phyloP scores from a whole-genome alignment of 495 filamentous ascomycete genomes.

The Penicillium dipodomyicola region DNA sequence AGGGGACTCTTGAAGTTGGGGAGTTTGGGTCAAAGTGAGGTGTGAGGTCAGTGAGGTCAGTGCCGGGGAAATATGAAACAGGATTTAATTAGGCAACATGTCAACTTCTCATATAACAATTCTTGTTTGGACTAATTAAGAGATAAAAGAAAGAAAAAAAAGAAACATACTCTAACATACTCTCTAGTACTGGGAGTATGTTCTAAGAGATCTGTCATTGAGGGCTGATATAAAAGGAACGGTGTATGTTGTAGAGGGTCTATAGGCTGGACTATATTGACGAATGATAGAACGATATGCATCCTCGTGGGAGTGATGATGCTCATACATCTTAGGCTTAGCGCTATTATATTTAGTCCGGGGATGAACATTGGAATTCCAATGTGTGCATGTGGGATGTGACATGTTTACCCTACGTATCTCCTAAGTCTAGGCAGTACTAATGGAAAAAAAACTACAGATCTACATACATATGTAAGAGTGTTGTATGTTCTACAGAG shows the following conservation, averaged over 20 bases:
- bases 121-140: slow-evolving; percentile 10
- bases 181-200: too few relatives aligned
- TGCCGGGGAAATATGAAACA: slow-evolving; percentile 10
- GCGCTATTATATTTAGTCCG: not conserved
- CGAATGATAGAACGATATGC: slow-evolving; percentile 46
- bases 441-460: not conserved
- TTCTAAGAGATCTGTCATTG: not conserved
- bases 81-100: not conserved
- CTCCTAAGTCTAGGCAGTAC: not conserved
- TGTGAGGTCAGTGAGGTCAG: slow-evolving; percentile 19
- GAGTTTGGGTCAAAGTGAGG: slow-evolving; percentile 19
- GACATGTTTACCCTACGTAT: not conserved
- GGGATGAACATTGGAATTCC: not conserved
- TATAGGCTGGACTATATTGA: slow-evolving; percentile 11
- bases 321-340: not conserved
- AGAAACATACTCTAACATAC: too few relatives aligned
- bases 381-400: not conserved
- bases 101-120: slow-evolving; percentile 5
- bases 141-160: not conserved
- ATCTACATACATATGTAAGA: not conserved
- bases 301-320: slow-evolving; percentile 49
- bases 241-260: slow-evolving; percentile 12
- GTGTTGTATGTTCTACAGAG: not conserved
- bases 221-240: slow-evolving; percentile 19
- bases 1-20: slow-evolving; percentile 15